Evolutionary conservation across 129 eudicot genomes (phyloP), one percentile per base, ranked within the genome.

Genomic region (Dittrichia graveolens): DNA sequence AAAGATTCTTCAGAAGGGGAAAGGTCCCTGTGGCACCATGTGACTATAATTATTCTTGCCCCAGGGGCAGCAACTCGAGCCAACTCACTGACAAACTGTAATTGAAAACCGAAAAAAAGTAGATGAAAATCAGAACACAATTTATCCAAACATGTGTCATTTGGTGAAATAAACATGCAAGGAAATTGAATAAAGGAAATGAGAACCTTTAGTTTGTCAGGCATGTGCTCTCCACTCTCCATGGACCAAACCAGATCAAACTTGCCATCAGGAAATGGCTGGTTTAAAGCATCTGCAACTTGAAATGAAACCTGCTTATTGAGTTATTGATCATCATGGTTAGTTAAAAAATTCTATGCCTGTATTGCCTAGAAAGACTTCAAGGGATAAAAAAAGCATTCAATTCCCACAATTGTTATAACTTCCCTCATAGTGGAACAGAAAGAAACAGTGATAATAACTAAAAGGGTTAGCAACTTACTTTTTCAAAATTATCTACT

Each of bases 151-250:
- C 49, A 14, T 7, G 2, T 10, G 50, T 0, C 34, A 7, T 68
- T 18, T 55, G 19, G 37, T 56, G 40, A 39, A 39, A 4, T 41
- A 24, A 24, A 24, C 31, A 24, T 2, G 31, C 31, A 24, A 24
- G 31, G 31, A 0, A 0, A 24, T 24, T 2, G 31, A 24, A 0
- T 24, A 24, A 24, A 24, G 31, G 31, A 24, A 24, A 24, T 24
- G 31, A 24, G 52, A 75, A 94, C 98, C 92, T 90, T 88, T 64
- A 63, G 34, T 84, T 90, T 94, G 78, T 94, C 91, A 8, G 98
- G 98, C 98, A 94, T 90, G 78, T 94, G 98, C 77, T 94, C 98
- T 46, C 93, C 98, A 71, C 97, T 90, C 88, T 90, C 98, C 95
- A 94, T 94, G 65, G 98, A 90, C 98, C 96, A 90, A 67, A 90